Evolutionary conservation across 2,329 filamentous ascomycete genomes (phyloP).

Genomic region (Cryoendolithus antarcticus): DNA sequence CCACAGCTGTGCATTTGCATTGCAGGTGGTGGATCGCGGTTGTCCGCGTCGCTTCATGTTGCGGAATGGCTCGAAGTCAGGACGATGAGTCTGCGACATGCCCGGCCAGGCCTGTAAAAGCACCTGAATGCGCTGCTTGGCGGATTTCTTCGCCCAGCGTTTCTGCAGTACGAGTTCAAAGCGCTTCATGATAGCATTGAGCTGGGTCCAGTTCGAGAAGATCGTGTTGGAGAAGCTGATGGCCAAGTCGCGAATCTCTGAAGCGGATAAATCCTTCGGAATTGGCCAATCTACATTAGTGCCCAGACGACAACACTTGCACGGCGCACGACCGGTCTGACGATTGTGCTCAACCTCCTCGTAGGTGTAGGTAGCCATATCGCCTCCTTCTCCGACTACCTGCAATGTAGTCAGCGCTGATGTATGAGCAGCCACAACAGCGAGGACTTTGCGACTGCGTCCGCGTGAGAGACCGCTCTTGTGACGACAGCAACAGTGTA

Average conservation of each 20-base stretch:
- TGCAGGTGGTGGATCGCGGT: slow-evolving; percentile 7
- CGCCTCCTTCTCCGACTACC: too few relatives aligned
- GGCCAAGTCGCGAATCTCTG: slow-evolving; percentile 14
- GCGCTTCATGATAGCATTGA: slow-evolving; percentile 35
- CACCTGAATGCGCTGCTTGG: slow-evolving; percentile 33
- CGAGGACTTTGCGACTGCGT: too few relatives aligned
- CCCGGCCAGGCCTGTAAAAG: slow-evolving; percentile 38
- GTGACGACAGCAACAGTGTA: too few relatives aligned
- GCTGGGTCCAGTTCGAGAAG: slow-evolving; percentile 22
- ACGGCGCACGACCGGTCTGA: slow-evolving; percentile 8
- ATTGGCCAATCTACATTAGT: slow-evolving; percentile 13
- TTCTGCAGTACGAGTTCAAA: slow-evolving; percentile 41
- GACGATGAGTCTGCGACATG: slow-evolving; percentile 39
- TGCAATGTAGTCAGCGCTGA: too few relatives aligned
- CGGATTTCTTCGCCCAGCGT: slow-evolving; percentile 44
- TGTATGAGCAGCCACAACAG: too few relatives aligned
- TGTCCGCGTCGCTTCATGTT: slow-evolving; percentile 8
- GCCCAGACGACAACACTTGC: slow-evolving; percentile 14
- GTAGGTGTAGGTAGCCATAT: slow-evolving; percentile 14
- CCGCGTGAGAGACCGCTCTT: too few relatives aligned
- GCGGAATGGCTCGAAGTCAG: slow-evolving; percentile 35
- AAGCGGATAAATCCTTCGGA: slow-evolving; percentile 7
- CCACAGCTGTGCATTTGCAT: slow-evolving; percentile 32
- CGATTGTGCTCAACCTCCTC: slow-evolving; percentile 10
- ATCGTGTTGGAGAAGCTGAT: slow-evolving; percentile 18